Evolutionary conservation across 2,329 filamentous ascomycete genomes (phyloP), one percentile per base, ranked within the genome.

Genomic region (Alternaria longipes): DNA sequence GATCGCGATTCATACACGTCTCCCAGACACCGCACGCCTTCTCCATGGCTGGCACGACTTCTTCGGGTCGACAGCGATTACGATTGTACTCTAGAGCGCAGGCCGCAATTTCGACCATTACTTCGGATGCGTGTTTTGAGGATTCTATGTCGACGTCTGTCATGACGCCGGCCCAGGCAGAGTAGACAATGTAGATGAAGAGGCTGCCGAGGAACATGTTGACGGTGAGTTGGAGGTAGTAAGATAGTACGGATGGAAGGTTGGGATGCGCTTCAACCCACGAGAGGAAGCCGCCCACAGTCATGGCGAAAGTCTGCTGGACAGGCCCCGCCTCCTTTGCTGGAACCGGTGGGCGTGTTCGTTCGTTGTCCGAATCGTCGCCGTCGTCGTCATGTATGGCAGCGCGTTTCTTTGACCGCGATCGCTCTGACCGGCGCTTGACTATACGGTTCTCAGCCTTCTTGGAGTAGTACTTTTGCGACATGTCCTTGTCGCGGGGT

Each of bases 1-100:
- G 90, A 72, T 97, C 92, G 66, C 90, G 88, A 66, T 90, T 89
- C 92, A 97, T 97, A 80, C 95, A 98, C 32, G 87, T 83, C 65
- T 90, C 89, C 94, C 94, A 98, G 63, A 90, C 87, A 34, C 89
- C 86, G 77, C 95, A 99, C 4, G 90, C 82, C 0, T 80, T 81
- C 63, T 90, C 86, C 69, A 98, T 83, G 0, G 91, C 92, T 0
- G 94, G 94, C 4, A 91, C 80, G 14, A 90, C 86, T 18, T 85
- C 85, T 3, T 86, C 84, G 0, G 85, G 86, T 1, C 85, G 86
- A 77, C 95, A 99, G 38, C 85, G 84, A 73, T 99, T 99, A 49
- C 88, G 84, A 2, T 85, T 82, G 78, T 91, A 99, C 65, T 94
- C 85, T 40, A 87, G 86, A 3, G 87, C 85, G 76, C 95, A 99